A percentile compares a stretch with the other conserved stretches of the same genome.
Evolutionary conservation across 139 green algal genomes (phyloP).

Genomic region (Trebouxia sp.): DNA sequence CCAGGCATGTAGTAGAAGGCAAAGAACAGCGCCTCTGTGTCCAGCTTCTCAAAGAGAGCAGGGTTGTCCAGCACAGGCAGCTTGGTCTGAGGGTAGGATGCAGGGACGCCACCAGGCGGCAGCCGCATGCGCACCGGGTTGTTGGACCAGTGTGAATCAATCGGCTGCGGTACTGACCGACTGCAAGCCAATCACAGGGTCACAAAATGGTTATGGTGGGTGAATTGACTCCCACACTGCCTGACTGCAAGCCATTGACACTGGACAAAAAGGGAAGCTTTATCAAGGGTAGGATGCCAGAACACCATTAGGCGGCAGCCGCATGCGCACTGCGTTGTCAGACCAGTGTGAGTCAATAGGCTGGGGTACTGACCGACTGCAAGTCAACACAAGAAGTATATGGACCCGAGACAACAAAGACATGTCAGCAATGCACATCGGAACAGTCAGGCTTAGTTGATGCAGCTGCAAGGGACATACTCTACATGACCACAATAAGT

Average conservation of each 20-base stretch:
- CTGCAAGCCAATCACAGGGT: constrained; percentile 33
- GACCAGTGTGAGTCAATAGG: constrained; percentile 63
- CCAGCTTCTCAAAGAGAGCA: constrained; percentile 88
- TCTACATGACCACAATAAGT: too few species aligned
- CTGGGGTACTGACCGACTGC: constrained; percentile 71
- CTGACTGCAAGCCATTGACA: too few species aligned
- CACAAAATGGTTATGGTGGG: background rate
- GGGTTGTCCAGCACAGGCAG: constrained; percentile 77
- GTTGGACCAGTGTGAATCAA: constrained; percentile 61
- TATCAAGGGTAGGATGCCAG: constrained; percentile 86
- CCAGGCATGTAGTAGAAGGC: constrained; percentile 97
- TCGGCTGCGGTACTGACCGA: constrained; percentile 68
- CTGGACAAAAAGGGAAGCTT: constrained; percentile 85
- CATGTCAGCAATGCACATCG: too few species aligned
- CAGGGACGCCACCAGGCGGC: constrained; percentile 59
- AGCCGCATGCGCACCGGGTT: constrained; percentile 54
- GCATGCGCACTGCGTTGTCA: constrained; percentile 51
- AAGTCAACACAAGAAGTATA: too few species aligned
- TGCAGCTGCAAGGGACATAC: too few species aligned
- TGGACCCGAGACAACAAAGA: too few species aligned
- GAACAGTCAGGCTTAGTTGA: too few species aligned
- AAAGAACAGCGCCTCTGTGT: constrained; percentile 97
- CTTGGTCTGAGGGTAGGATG: constrained; percentile 74
- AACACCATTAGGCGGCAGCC: constrained; percentile 51
- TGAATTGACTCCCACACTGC: too few species aligned